These are phyloP conservation scores for Neotropicomus parvogracilis DNA, from an alignment of 1,284 basidiomycete species.

Conservation along the genomic window DNA sequence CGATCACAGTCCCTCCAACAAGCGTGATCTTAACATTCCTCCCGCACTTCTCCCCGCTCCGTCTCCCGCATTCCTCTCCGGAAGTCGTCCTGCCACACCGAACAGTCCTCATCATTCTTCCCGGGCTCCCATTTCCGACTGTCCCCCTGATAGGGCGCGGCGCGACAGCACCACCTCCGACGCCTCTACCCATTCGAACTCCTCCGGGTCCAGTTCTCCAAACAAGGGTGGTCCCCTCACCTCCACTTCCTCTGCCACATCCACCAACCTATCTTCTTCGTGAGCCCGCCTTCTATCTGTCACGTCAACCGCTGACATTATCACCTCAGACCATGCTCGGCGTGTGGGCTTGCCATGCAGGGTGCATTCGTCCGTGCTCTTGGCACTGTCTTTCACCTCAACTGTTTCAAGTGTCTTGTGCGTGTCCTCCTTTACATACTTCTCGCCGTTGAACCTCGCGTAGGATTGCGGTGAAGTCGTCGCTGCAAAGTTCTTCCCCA, in stretches of 20 bases:
- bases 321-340: slow-evolving; percentile 56
- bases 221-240: slow-evolving; percentile 44
- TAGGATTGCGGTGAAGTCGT: slow-evolving; percentile 97
- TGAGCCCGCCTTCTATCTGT: slow-evolving; percentile 32
- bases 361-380: slow-evolving; percentile 97
- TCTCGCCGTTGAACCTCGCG: slow-evolving; percentile 9
- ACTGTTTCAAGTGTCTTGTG: slow-evolving; percentile 96
- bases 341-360: slow-evolving; percentile 76
- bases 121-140: slow-evolving; percentile 49
- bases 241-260: slow-evolving; percentile 41
- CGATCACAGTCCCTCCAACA: slow-evolving; percentile 45
- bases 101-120: slow-evolving; percentile 39
- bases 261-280: slow-evolving; percentile 46
- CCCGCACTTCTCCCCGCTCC: slow-evolving; percentile 40
- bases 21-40: slow-evolving; percentile 20
- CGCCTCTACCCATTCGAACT: slow-evolving; percentile 47
- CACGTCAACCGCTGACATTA: slow-evolving; percentile 14
- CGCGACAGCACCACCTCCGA: slow-evolving; percentile 48
- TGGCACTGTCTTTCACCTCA: slow-evolving; percentile 90
- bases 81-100: slow-evolving; percentile 54
- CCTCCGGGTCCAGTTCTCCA: slow-evolving; percentile 41
- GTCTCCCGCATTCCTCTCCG: slow-evolving; percentile 48
- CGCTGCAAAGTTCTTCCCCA: slow-evolving; percentile 98
- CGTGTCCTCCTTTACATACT: slow-evolving; percentile 30
- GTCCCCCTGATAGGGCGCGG: slow-evolving; percentile 42